phyloP scores from a whole-genome alignment of 2,329 filamentous ascomycete species.

The Hymenoscyphus linearis region DNA sequence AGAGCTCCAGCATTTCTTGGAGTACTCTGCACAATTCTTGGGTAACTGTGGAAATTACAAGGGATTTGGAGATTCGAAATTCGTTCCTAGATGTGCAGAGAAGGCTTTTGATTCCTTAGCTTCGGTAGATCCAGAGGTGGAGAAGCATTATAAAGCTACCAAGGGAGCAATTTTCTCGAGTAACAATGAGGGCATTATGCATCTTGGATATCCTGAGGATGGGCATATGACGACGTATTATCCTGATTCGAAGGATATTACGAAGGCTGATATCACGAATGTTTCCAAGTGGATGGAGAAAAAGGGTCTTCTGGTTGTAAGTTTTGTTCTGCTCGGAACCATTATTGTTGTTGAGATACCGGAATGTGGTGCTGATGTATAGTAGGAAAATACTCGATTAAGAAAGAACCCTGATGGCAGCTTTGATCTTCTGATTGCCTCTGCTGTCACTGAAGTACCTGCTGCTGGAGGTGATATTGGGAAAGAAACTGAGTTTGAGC shows the following conservation, averaged over 20 bases:
- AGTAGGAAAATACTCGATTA: constrained; percentile 67
- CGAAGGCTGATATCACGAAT: constrained; percentile 66
- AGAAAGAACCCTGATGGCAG: constrained; percentile 58
- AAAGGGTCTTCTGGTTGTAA: constrained; percentile 57
- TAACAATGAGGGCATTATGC: constrained; percentile 59
- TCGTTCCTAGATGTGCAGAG: constrained; percentile 66
- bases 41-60: constrained; percentile 81
- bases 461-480: constrained; percentile 62
- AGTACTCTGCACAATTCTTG: constrained; percentile 74
- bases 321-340: constrained; percentile 4
- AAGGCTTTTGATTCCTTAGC: constrained; percentile 61
- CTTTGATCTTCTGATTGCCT: constrained; percentile 72
- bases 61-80: constrained; percentile 80
- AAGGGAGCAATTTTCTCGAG: constrained; percentile 68
- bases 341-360: background rate
- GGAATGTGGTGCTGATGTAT: constrained; percentile 4
- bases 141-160: constrained; percentile 61
- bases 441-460: constrained; percentile 56
- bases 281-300: constrained; percentile 69
- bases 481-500: constrained; percentile 54
- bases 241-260: constrained; percentile 68
- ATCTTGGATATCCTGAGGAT: constrained; percentile 68
- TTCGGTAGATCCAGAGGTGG: constrained; percentile 52
- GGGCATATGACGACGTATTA: constrained; percentile 84
- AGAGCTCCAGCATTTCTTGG: constrained; percentile 63